phyloP scores from a whole-genome alignment of 345 rosid genomes.

The Hibiscus mutabilis region DNA sequence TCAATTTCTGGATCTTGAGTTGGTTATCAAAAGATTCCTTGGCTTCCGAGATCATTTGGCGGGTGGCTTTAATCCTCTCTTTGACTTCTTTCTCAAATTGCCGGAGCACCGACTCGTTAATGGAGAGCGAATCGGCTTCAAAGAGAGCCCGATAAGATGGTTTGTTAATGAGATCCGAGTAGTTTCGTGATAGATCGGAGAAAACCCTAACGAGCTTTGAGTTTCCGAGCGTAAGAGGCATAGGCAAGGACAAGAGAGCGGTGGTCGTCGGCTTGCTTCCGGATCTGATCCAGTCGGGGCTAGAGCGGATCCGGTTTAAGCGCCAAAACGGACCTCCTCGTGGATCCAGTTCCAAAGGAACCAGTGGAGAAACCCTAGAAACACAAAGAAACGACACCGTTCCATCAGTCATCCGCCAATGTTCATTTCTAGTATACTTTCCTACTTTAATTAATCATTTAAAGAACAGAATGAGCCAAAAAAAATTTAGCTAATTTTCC shows the following conservation, averaged over 20 bases:
- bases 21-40: constrained; percentile 95
- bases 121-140: constrained; percentile 51
- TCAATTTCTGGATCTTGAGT: constrained; percentile 90
- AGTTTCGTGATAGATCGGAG: constrained; percentile 79
- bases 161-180: constrained; percentile 72
- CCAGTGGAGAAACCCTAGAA: constrained; percentile 37
- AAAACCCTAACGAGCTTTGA: constrained; percentile 80
- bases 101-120: constrained; percentile 61
- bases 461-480: not conserved
- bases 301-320: constrained; percentile 80
- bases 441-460: not conserved
- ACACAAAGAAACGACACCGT: not conserved
- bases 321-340: constrained; percentile 70
- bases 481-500: not conserved
- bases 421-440: not conserved
- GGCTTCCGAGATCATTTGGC: constrained; percentile 81
- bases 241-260: constrained; percentile 68
- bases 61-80: constrained; percentile 79
- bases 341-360: constrained; percentile 43
- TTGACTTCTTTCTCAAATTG: constrained; percentile 95
- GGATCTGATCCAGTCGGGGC: constrained; percentile 86
- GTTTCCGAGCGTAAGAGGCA: constrained; percentile 87
- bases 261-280: constrained; percentile 97
- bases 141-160: constrained; percentile 53
- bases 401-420: not conserved